Evolutionary conservation across 2,329 filamentous ascomycete genomes (phyloP).

Genomic region (Colletotrichum euphorbiae): DNA sequence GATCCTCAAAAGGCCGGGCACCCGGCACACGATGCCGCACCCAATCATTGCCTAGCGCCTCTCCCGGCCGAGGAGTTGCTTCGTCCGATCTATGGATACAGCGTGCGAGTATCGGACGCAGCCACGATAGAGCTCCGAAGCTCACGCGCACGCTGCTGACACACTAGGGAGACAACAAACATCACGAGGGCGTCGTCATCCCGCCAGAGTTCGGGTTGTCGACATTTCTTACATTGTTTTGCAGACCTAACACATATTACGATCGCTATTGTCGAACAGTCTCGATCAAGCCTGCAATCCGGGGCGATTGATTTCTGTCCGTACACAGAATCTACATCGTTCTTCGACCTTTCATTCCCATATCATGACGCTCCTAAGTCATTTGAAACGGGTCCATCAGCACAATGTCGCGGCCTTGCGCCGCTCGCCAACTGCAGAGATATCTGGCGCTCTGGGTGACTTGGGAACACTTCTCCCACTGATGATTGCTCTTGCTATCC

Average conservation of each 20-base stretch:
- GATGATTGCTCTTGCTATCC: slow-evolving; percentile 85
- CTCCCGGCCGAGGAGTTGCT: slow-evolving; percentile 29
- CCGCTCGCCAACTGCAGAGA: slow-evolving; percentile 70
- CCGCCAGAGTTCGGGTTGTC: background rate
- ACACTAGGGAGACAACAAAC: background rate
- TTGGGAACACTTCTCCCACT: slow-evolving; percentile 90
- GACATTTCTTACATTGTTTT: background rate
- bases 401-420: slow-evolving; percentile 64
- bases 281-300: background rate
- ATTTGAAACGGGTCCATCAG: slow-evolving; percentile 49
- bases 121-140: background rate
- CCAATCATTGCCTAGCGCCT: slow-evolving; percentile 19
- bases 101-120: slow-evolving; percentile 2
- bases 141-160: slow-evolving; percentile 6
- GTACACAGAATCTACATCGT: background rate
- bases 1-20: too few relatives aligned
- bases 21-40: too few relatives aligned
- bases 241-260: background rate
- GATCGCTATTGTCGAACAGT: background rate
- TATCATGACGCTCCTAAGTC: slow-evolving; percentile 35
- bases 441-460: slow-evolving; percentile 89
- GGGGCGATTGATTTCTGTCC: background rate
- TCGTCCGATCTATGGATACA: slow-evolving; percentile 23
- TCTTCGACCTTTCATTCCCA: background rate
- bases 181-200: slow-evolving; percentile 33